Conservation (phyloP, 2,329 filamentous ascomycete species). For the Aschersonia sp. region DNA sequence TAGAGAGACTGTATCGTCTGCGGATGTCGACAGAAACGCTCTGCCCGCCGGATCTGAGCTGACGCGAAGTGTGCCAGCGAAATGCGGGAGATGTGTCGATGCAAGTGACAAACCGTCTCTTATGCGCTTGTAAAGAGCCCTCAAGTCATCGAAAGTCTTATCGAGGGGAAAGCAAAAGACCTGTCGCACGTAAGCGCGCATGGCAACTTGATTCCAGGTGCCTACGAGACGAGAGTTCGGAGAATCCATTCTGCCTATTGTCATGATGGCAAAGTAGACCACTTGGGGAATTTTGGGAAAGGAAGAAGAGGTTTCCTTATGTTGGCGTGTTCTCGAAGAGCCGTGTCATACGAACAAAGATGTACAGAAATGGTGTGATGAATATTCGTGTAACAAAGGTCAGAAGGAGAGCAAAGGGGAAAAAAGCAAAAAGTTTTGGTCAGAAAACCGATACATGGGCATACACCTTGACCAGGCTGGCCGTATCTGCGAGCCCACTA, state of each 20-base stretch:
- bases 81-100: constrained; percentile 10
- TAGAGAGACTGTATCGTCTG: constrained; percentile 8
- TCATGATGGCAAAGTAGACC: background rate
- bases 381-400: too few species aligned
- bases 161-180: constrained; percentile 7
- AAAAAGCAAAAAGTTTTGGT: too few species aligned
- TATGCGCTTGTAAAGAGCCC: constrained; percentile 2
- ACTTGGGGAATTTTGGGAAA: background rate
- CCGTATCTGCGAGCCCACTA: too few species aligned
- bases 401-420: too few species aligned
- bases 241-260: background rate
- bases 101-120: constrained; percentile 4
- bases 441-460: too few species aligned
- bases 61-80: constrained; percentile 13
- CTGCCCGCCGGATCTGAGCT: constrained; percentile 5
- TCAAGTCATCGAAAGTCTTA: background rate
- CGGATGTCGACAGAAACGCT: constrained; percentile 8
- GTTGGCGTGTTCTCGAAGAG: background rate
- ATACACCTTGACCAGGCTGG: too few species aligned
- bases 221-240: background rate
- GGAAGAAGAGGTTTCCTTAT: background rate
- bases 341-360: too few species aligned
- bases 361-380: too few species aligned
- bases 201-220: constrained; percentile 7
- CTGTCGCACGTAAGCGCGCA: constrained; percentile 7